Evolutionary conservation across 441 rosid species (phyloP), one percentile per base, ranked within the genome.

Genomic region (Euphorbia schlechtendalii): DNA sequence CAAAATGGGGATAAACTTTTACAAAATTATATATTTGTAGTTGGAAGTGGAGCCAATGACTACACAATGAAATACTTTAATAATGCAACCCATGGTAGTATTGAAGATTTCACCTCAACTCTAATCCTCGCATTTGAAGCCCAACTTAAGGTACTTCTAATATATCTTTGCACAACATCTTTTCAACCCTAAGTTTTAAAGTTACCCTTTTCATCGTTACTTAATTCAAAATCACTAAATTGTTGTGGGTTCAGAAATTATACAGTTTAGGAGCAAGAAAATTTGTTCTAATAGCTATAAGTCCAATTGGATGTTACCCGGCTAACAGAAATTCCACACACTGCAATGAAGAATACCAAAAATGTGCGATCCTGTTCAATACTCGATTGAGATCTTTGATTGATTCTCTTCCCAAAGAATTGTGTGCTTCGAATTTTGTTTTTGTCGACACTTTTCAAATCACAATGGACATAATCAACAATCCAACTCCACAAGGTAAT

Each of bases 11-110:
- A 3, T 6, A 61, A 67, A 14, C 30, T 48, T 6, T 68, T 84
- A 0, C 10, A 51, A 5, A 65, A 72, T 3, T 83, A 78, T 68
- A 8, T 85, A 60, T 81, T 85, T 60, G 67, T 81, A 0, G 71
- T 85, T 58, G 87, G 87, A 20, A 70, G 67, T 3, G 90, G 90
- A 27, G 85, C 87, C 28, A 85, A 85, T 54, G 90, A 85, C 69
- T 85, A 81, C 76, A 70, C 85, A 8, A 74, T 81, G 73, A 83
- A 81, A 74, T 85, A 76, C 78, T 85, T 83, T 58, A 59, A 67
- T 2, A 38, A 52, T 17, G 61, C 25, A 8, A 9, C 68, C 15
- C 24, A 58, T 51, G 13, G 38, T 38, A 74, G 51, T 38, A 79
- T 81, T 64, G 55, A 69, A 40, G 62, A 17, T 70, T 85, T 83